Evolutionary conservation across 2,329 filamentous ascomycete species (phyloP).

Genomic region (Verticillium dahliae): DNA sequence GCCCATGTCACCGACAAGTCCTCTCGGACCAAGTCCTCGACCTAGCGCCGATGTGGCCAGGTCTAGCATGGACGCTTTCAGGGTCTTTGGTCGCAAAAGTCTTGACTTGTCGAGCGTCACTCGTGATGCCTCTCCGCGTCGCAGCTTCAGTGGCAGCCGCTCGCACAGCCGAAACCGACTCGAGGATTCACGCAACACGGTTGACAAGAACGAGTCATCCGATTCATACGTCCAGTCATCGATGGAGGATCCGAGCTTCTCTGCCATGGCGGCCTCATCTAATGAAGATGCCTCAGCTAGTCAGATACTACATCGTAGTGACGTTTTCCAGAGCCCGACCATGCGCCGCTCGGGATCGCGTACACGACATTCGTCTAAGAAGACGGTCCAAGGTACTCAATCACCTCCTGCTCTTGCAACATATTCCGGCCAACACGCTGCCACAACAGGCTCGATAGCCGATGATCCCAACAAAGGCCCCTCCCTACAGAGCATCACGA

Average conservation of each 20-base stretch:
- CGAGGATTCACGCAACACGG: constrained; percentile 36
- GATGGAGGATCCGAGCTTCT: constrained; percentile 68
- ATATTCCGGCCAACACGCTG: constrained; percentile 20
- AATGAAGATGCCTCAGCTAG: constrained; percentile 73
- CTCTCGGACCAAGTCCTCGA: constrained; percentile 43
- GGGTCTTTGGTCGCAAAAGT: constrained; percentile 41
- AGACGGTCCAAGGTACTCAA: neutral
- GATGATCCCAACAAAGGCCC: constrained; percentile 26
- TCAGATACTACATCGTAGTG: constrained; percentile 80
- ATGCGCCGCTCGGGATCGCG: constrained; percentile 45
- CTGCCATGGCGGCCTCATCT: constrained; percentile 61
- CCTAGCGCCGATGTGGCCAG: constrained; percentile 46
- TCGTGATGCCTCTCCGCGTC: constrained; percentile 36
- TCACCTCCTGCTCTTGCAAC: constrained; percentile 5
- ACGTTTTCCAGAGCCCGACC: constrained; percentile 79
- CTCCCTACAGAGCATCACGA: constrained; percentile 45
- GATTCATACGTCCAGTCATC: constrained; percentile 69
- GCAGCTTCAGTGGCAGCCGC: constrained; percentile 58
- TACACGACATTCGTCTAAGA: constrained; percentile 6
- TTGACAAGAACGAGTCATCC: constrained; percentile 54
- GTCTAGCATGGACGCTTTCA: constrained; percentile 47
- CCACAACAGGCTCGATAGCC: constrained; percentile 30
- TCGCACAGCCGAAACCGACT: constrained; percentile 42
- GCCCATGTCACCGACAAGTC: constrained; percentile 38
- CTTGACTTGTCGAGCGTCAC: constrained; percentile 40